Base-by-base conservation (phyloP, 306 rosid species). In the Comarum palustre region DNA sequence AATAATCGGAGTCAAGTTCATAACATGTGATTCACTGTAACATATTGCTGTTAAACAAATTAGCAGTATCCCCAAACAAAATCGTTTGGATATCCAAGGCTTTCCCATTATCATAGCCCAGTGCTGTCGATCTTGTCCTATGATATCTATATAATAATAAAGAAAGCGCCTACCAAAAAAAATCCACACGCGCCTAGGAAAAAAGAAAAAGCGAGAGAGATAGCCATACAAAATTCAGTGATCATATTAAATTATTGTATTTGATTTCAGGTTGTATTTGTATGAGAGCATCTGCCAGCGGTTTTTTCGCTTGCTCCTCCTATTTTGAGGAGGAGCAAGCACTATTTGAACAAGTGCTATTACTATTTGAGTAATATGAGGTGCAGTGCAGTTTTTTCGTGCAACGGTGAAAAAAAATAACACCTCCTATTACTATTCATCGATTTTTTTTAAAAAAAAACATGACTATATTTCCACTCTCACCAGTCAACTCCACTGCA, bases 231-330 rank as follows among this genome's bases (percentile, higher is more conserved):
- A 67, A 42, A 19, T 69, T 69, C n/a, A 69, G 39, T 19, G 58
- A 67, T 64, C 22, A 2, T 60, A 1, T n/a, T 62, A 45, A 73
- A 36, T 68, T 16, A 19, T 48, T 29, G 14, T 7, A 25, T 14
- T 9, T 6, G 0, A 48, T 10, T 42, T 14, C 45, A 91, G 90
- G 92, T 6, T 83, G 32, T 38, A 42, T 87, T 42, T 89, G 97
- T 60, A 78, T 86, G 57, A 86, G 90, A 76, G 90, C 86, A n/a
- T n/a, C n/a, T n/a, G n/a, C n/a, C n/a, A 29, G 31, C 31, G 31
- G 31, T 29, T 29, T 29, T 29, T 29, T 29, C 31, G 31, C 31
- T 29, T 29, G 31, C 31, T 29, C 31, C 31, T 29, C 31, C 31
- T 29, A 29, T 29, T 29, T 29, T 29, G 31, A 29, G 31, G 31